Evolutionary conservation across 768 basidiomycete species (phyloP).

Genomic region (Hysterangium stoloniferum): DNA sequence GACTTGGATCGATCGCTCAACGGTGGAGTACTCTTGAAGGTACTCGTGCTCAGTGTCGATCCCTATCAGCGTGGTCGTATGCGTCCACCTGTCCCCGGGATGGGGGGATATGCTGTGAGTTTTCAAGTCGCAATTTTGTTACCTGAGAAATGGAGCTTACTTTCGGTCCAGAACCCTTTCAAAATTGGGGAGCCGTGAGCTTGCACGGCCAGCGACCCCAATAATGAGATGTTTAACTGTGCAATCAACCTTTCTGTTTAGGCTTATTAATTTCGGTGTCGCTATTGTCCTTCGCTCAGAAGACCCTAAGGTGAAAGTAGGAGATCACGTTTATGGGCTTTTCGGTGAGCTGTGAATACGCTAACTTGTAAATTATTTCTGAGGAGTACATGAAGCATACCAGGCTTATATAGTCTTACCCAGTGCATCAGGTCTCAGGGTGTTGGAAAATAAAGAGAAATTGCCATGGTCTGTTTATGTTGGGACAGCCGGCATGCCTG

Average conservation of each 20-base stretch:
- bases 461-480: conserved; percentile 43
- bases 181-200: too few species aligned
- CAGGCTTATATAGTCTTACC: conserved; percentile 32
- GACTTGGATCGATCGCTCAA: conserved; percentile 40
- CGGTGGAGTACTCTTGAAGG: conserved; percentile 43
- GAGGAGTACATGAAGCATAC: conserved; percentile 30
- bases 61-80: conserved; percentile 37
- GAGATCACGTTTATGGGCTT: conserved; percentile 35
- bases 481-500: conserved; percentile 41
- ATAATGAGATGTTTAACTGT: too few species aligned
- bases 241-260: too few species aligned
- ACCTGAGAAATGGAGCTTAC: too few species aligned
- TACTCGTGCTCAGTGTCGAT: conserved; percentile 39
- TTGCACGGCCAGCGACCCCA: too few species aligned
- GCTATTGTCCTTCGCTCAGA: conserved; percentile 41
- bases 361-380: background rate
- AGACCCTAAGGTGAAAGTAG: conserved; percentile 23
- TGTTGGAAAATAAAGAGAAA: conserved; percentile 34
- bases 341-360: conserved; percentile 21
- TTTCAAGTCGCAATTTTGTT: too few species aligned
- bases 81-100: too few species aligned
- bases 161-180: too few species aligned
- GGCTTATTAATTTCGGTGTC: conserved; percentile 29
- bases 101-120: too few species aligned
- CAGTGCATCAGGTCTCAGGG: conserved; percentile 16